A percentile compares a stretch with the other conserved stretches of the same genome.
Conservation (phyloP, 2,329 filamentous ascomycete species). For the Dothideomycetes sp. region DNA sequence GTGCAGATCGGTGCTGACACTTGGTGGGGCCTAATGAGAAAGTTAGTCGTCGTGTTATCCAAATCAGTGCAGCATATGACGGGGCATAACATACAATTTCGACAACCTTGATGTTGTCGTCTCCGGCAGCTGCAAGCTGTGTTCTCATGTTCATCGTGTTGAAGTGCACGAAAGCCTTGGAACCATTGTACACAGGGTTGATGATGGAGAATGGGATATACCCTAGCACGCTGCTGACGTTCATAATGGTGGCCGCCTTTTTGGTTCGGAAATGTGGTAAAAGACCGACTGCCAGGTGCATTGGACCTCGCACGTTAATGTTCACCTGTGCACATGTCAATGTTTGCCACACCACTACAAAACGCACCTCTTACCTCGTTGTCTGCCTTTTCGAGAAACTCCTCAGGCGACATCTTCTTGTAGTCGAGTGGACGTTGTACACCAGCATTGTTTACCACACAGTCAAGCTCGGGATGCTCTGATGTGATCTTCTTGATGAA, state of each 20-base stretch:
- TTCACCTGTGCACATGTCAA: too few species aligned
- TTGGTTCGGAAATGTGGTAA: constrained; percentile 40
- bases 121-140: constrained; percentile 30
- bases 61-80: background rate
- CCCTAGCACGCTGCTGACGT: constrained; percentile 43
- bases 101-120: constrained; percentile 35
- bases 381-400: constrained; percentile 41
- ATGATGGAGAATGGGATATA: constrained; percentile 42
- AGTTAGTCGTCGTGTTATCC: background rate
- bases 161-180: constrained; percentile 48
- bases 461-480: constrained; percentile 46
- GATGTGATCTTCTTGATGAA: constrained; percentile 36
- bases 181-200: constrained; percentile 49
- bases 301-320: constrained; percentile 47
- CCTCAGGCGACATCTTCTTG: constrained; percentile 21
- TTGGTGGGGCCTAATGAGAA: constrained; percentile 29
- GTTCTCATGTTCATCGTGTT: constrained; percentile 45
- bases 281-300: constrained; percentile 42
- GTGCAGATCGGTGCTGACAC: constrained; percentile 44
- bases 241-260: constrained; percentile 36
- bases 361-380: too few species aligned
- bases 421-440: constrained; percentile 43
- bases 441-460: constrained; percentile 49
- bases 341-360: too few species aligned
- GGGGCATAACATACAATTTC: constrained; percentile 33